phyloP scores from a whole-genome alignment of 768 basidiomycete genomes.

The Candolleomyces aberdarensis region DNA sequence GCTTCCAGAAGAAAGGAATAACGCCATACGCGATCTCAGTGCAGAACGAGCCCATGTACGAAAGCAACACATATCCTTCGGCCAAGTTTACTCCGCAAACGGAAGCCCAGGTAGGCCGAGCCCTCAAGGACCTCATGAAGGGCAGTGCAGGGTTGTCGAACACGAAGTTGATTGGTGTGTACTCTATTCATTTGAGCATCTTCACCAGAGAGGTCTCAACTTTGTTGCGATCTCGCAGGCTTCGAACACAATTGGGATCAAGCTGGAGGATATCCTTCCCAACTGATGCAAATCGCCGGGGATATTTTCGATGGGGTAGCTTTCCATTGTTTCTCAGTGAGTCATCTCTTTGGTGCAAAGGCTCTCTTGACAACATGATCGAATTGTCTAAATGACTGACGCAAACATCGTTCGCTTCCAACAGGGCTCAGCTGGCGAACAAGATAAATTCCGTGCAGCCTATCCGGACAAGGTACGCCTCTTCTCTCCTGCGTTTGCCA shows the following conservation, averaged over 20 bases:
- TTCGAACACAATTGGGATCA: conserved; percentile 68
- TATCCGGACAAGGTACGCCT: conserved; percentile 49
- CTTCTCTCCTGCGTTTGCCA: not conserved
- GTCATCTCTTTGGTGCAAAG: not conserved
- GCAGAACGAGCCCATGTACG: conserved; percentile 49
- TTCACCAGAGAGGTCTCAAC: not conserved
- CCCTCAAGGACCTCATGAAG: conserved; percentile 54
- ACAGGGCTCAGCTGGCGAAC: conserved; percentile 43
- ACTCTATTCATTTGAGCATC: not conserved
- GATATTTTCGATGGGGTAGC: conserved; percentile 59
- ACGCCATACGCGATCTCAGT: conserved; percentile 58
- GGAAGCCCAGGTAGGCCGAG: conserved; percentile 54
- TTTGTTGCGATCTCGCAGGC: conserved; percentile 12
- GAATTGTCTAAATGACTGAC: not conserved
- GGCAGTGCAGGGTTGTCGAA: conserved; percentile 48
- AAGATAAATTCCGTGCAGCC: conserved; percentile 49
- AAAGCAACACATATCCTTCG: conserved; percentile 62
- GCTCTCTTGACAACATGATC: too few species aligned
- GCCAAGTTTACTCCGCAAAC: conserved; percentile 44
- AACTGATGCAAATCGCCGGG: conserved; percentile 54
- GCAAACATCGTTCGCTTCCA: not conserved
- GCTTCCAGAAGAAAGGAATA: conserved; percentile 56
- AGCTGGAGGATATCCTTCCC: conserved; percentile 56
- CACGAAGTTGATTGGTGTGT: conserved; percentile 56
- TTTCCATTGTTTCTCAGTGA: conserved; percentile 63